A percentile compares a stretch with the other conserved stretches of the same genome.
phyloP scores from a whole-genome alignment of 2,329 filamentous ascomycete species.

The Beauveria varroae region DNA sequence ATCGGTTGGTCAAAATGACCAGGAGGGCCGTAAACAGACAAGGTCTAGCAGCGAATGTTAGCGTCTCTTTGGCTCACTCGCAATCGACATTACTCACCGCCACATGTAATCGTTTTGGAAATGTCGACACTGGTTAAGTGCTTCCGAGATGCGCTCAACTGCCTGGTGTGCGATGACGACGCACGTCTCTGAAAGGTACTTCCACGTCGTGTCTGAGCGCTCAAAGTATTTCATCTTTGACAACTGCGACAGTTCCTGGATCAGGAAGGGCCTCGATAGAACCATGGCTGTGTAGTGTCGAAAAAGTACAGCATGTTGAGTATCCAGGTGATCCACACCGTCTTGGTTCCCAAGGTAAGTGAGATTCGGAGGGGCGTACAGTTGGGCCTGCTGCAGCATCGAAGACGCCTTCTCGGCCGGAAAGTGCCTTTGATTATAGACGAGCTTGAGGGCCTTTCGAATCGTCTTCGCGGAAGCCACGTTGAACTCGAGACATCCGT shows the following conservation, averaged over 20 bases:
- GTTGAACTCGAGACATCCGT: not conserved
- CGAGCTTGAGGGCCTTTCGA: not conserved
- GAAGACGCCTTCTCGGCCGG: not conserved
- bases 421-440: not conserved
- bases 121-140: not conserved
- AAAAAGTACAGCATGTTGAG: not conserved
- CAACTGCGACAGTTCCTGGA: not conserved
- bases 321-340: not conserved
- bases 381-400: not conserved
- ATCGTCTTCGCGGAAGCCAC: not conserved
- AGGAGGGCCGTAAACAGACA: constrained; percentile 49
- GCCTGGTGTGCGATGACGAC: not conserved
- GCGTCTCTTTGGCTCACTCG: not conserved
- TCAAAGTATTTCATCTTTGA: not conserved
- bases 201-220: not conserved
- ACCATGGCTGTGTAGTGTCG: not conserved
- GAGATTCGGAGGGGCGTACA: not conserved
- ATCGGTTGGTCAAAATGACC: constrained; percentile 49
- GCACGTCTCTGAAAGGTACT: not conserved
- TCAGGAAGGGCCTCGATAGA: not conserved
- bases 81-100: not conserved
- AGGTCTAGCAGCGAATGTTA: constrained; percentile 32
- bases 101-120: not conserved
- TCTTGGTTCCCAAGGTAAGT: not conserved
- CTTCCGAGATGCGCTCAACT: not conserved